Conservation (phyloP, 768 basidiomycete species). For the Podaxis mareebaensis region DNA sequence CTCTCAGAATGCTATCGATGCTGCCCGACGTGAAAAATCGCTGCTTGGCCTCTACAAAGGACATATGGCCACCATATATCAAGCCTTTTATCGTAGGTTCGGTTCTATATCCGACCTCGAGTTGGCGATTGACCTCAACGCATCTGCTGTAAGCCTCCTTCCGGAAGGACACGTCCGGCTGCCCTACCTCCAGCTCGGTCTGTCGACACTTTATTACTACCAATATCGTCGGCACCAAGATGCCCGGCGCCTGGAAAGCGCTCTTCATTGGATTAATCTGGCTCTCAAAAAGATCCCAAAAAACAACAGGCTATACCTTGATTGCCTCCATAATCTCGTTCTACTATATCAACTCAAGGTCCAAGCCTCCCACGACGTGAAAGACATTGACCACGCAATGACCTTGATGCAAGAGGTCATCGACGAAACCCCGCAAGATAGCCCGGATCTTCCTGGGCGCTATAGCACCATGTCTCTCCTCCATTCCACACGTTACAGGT, state of each 20-base stretch:
- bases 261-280: neutral
- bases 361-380: neutral
- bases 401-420: neutral
- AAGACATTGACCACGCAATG: neutral
- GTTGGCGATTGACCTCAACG: neutral
- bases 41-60: neutral
- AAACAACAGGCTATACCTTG: neutral
- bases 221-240: constrained; percentile 4
- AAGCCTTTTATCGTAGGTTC: neutral
- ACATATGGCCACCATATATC: neutral
- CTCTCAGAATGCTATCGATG: neutral
- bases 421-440: neutral
- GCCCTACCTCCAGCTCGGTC: neutral
- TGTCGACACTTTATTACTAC: neutral
- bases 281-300: neutral
- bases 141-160: neutral
- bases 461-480: constrained; percentile 2
- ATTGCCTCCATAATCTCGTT: neutral
- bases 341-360: neutral
- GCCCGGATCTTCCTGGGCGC: neutral
- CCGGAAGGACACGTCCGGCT: neutral
- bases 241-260: neutral
- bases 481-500: constrained; percentile 1
- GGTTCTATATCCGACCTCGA: constrained; percentile 1
- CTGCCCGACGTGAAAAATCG: neutral